Evolutionary conservation across 2,329 filamentous ascomycete species (phyloP), one percentile per base, ranked within the genome.

Genomic region (Colletotrichum paranaense): DNA sequence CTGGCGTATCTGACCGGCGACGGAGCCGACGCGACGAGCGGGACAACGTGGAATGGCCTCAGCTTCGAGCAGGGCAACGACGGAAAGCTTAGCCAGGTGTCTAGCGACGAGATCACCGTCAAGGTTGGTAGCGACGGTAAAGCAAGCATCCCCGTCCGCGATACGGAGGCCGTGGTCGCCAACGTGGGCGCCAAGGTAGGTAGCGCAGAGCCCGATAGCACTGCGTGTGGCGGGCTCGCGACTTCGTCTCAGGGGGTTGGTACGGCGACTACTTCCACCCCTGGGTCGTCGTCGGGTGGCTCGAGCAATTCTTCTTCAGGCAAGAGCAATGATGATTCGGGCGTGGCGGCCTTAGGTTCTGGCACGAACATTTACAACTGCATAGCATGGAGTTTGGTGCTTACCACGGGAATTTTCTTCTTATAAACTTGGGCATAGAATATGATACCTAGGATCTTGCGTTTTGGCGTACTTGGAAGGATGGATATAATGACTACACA

Each of bases 381-480:
- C 70, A 73, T 73, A 70, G 56, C 70, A 24, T 73, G 67, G 67
- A 73, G 70, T 73, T 73, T 73, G 56, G 67, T 46, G 57, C 57
- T 70, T 38, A 62, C 59, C 62, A 52, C 70, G 6, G 70, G 70
- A 32, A 55, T 60, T 19, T 49, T 70, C 24, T 62, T 57, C 49
- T 62, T 62, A 28, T 73, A 70, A 46, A 62, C 35, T 64, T 4
- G 52, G 56, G 56, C 35, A 38, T 57, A 28, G 46, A 49, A 65
- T 24, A 62, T 73, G 70, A 73, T 73, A 73, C 70, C 70, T 60
- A 67, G 49, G 22, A 42, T 62, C 7, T 56, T 55, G 42, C 24
- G 24, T 60, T 65, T 62, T 46, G 52, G 66, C 67, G 46, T 53
- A 52, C 11, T 3, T 32, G 42, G 42, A 49, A 22, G 42, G 14